phyloP scores from a whole-genome alignment of 352 stramenopile genomes.

The Albugo candida region DNA sequence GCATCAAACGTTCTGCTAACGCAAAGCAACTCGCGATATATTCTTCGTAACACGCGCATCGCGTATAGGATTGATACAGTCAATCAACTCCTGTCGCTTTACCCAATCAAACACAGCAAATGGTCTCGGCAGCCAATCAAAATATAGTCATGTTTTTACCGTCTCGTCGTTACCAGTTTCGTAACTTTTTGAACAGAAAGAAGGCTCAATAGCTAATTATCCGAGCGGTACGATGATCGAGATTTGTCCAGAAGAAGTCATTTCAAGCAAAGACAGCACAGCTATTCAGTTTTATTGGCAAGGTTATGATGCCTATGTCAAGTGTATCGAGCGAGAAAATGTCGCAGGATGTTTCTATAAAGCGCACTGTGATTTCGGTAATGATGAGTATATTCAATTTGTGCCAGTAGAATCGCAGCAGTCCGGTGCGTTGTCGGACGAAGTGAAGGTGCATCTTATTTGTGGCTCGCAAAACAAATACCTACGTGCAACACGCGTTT shows the following conservation, averaged over 20 bases:
- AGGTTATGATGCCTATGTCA: slow-evolving; percentile 36
- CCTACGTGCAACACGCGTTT: slow-evolving; percentile 32
- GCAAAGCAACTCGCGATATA: slow-evolving; percentile 54
- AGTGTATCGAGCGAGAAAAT: slow-evolving; percentile 24
- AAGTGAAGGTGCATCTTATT: slow-evolving; percentile 39
- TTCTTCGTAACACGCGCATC: slow-evolving; percentile 28
- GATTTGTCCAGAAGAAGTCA: background rate
- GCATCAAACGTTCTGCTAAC: slow-evolving; percentile 33
- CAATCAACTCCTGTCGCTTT: too few species aligned
- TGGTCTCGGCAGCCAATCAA: background rate
- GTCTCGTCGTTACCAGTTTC: background rate
- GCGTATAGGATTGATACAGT: background rate
- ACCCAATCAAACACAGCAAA: too few species aligned
- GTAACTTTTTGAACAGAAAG: background rate
- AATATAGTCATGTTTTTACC: background rate
- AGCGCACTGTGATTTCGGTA: slow-evolving; percentile 13
- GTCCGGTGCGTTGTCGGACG: slow-evolving; percentile 31
- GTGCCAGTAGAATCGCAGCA: slow-evolving; percentile 27
- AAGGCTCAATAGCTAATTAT: background rate
- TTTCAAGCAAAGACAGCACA: slow-evolving; percentile 22
- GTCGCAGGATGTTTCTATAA: slow-evolving; percentile 38
- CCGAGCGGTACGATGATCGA: too few species aligned
- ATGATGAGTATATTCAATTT: slow-evolving; percentile 21
- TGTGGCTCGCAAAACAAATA: slow-evolving; percentile 28
- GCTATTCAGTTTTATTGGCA: slow-evolving; percentile 52